Percentiles rank a stretch among this genome's conserved stretches.
phyloP scores from a whole-genome alignment of 2,329 filamentous ascomycete genomes.

The Pseudopyrenochaeta lycopersici region DNA sequence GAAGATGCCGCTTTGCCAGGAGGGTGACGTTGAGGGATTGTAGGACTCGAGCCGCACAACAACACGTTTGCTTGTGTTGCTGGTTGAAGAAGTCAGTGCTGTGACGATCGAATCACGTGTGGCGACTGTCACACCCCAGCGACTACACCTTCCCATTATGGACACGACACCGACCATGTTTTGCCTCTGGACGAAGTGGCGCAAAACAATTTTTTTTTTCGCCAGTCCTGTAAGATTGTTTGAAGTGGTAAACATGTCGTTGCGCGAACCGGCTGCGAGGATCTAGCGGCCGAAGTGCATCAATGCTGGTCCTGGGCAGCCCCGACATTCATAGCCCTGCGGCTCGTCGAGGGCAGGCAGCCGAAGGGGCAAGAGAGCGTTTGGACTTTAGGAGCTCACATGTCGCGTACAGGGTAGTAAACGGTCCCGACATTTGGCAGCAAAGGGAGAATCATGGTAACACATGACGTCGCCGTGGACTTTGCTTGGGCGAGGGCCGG shows the following conservation, averaged over 20 bases:
- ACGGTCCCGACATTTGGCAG: slow-evolving; percentile 12
- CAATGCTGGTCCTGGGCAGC: slow-evolving; percentile 23
- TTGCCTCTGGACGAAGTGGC: background rate
- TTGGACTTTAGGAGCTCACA: background rate
- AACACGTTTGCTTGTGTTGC: background rate
- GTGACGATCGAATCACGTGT: background rate
- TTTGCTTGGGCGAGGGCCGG: background rate
- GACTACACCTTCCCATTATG: background rate
- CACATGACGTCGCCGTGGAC: slow-evolving; percentile 22
- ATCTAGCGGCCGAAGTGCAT: slow-evolving; percentile 21
- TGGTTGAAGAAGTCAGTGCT: background rate
- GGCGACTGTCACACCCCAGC: slow-evolving; percentile 1
- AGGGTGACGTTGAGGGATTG: slow-evolving; percentile 7
- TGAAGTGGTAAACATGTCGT: background rate
- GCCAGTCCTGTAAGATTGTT: slow-evolving; percentile 4
- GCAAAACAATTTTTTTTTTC: slow-evolving; percentile 1
- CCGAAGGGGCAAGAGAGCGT: background rate
- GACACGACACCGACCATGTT: background rate
- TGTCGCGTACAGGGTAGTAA: background rate
- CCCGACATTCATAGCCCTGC: slow-evolving; percentile 6
- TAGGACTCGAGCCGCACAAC: background rate
- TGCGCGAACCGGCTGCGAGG: slow-evolving; percentile 10
- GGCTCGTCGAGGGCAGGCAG: slow-evolving; percentile 2
- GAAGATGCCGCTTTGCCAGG: background rate
- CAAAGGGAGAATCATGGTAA: background rate